Evolutionary conservation across 306 rosid species (phyloP), one percentile per base, ranked within the genome.

Genomic region (Ormosia semicastrata): DNA sequence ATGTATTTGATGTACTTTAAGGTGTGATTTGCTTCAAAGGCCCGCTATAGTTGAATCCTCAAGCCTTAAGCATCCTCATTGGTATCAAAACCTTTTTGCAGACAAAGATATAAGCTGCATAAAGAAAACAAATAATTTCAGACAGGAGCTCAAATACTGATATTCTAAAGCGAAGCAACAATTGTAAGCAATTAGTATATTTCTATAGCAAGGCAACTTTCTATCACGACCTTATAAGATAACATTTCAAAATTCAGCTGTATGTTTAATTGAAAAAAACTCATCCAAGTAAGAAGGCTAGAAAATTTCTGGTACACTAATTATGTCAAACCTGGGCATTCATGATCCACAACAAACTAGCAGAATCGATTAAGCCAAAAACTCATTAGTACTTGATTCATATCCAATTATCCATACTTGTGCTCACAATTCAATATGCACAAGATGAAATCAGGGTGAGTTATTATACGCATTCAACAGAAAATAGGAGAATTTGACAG

Each of bases 91-190:
- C 58, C 82, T 56, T 82, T 81, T 88, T 18, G 90, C 86, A 47
- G 91, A 88, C 82, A 89, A 83, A 49, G 94, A 89, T 74, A 92
- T 73, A 15, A 89, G 92, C 97, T 90, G 91, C 91, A 65, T 50
- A 18, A 77, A 52, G 65, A 40, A 47, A 62, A 46, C 40, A 46
- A 15, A 71, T 37, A 79, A 36, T 15, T 71, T 72, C 46, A 73
- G 69, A 36, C 47, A 4, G 2, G 75, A 59, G 58, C 39, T 65
- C 56, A 74, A 43, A 40, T 41, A 7, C 13, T 12, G 63, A 50
- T 40, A 29, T 70, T 36, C 52, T 32, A 36, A 47, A 58, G 62
- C 3, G 37, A 73, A 15, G 15, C 54, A 74, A 56, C 70, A 66
- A 44, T 10, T 18, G 64, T 62, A 76, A 40, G 33, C 52, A 52